Conservation (phyloP, 2,329 filamentous ascomycete genomes). For the Alternaria tenuissima region DNA sequence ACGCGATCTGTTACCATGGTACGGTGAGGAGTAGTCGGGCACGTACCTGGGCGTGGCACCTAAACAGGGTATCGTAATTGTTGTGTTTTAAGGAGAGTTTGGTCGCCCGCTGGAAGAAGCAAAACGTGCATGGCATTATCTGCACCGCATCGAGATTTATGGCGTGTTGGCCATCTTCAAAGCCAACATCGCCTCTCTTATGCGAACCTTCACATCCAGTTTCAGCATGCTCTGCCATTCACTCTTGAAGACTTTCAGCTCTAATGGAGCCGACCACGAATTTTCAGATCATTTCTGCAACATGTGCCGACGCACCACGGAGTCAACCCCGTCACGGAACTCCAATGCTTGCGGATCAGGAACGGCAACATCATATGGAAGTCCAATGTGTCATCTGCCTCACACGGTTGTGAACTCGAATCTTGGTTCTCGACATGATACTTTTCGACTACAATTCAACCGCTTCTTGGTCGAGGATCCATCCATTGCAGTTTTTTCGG, state of each 20-base stretch:
- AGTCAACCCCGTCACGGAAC: neutral
- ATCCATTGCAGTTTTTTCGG: slow-evolving; percentile 20
- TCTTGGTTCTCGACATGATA: slow-evolving; percentile 10
- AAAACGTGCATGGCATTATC: slow-evolving; percentile 3
- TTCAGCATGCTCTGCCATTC: neutral
- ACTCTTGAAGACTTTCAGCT: neutral
- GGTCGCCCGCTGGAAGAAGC: neutral
- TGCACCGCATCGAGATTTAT: neutral
- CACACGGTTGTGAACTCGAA: slow-evolving; percentile 19
- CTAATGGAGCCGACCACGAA: neutral
- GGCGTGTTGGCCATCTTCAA: neutral
- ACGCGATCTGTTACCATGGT: neutral
- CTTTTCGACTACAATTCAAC: slow-evolving; percentile 13
- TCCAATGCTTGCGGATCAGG: slow-evolving; percentile 7
- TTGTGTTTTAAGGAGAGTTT: neutral
- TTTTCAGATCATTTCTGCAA: slow-evolving; percentile 3
- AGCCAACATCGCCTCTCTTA: neutral
- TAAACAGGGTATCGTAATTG: neutral
- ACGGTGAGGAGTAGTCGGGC: slow-evolving; percentile 2
- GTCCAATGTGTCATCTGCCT: slow-evolving; percentile 12
- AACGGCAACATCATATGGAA: neutral
- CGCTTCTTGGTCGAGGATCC: slow-evolving; percentile 19
- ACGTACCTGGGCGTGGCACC: neutral
- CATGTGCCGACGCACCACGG: neutral
- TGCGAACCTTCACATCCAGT: neutral